A percentile compares a stretch with the other conserved stretches of the same genome.
These are phyloP conservation scores for Colletotrichum navitas DNA, from an alignment of 2,329 filamentous ascomycete genomes.

Conservation along the genomic window DNA sequence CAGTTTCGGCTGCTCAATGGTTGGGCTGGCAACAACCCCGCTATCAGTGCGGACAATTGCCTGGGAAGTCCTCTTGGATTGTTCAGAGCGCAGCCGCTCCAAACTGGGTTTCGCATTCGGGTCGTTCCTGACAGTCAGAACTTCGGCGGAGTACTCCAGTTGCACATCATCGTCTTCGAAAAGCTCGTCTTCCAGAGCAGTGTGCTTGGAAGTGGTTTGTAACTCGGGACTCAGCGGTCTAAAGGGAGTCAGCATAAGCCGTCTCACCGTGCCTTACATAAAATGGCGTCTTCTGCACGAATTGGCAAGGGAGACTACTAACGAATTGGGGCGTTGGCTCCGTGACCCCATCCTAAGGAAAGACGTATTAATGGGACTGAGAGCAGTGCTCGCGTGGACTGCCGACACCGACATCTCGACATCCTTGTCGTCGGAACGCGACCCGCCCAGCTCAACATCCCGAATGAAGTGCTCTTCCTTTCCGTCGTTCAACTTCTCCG, in stretches of 20 bases:
- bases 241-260: conserved; percentile 52
- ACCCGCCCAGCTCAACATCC: background rate
- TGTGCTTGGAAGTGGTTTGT: conserved; percentile 62
- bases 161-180: conserved; percentile 57
- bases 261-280: conserved; percentile 43
- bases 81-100: conserved; percentile 42
- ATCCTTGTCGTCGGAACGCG: background rate
- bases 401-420: conserved; percentile 13
- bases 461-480: background rate
- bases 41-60: conserved; percentile 60
- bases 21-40: conserved; percentile 62
- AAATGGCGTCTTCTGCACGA: conserved; percentile 20
- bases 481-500: background rate
- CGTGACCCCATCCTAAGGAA: conserved; percentile 1
- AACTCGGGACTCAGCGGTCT: conserved; percentile 51
- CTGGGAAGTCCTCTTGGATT: conserved; percentile 43
- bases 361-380: conserved; percentile 31
- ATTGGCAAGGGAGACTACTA: conserved; percentile 29
- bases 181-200: conserved; percentile 61
- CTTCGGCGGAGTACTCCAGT: conserved; percentile 53
- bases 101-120: conserved; percentile 57
- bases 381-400: conserved; percentile 15
- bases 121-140: conserved; percentile 58
- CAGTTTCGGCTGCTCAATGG: conserved; percentile 56
- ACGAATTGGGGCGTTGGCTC: conserved; percentile 18